These are phyloP conservation scores for Erythrophleum fordii DNA, from an alignment of 306 rosid species.

Conservation along the genomic window DNA sequence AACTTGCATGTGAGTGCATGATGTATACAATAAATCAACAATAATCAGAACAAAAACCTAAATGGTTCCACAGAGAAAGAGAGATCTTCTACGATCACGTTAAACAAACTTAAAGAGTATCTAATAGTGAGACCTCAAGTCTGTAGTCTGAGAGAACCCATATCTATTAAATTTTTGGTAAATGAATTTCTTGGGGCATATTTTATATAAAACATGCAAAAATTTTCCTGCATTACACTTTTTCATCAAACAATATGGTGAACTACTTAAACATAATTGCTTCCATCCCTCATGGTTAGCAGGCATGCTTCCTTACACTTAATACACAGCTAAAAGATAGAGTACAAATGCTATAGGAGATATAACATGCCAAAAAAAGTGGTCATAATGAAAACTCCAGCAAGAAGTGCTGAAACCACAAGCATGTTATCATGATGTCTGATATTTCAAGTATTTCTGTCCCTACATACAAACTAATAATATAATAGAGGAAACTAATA, in stretches of 20 bases:
- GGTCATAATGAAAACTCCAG: not conserved
- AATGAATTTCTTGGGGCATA: slow-evolving; percentile 9
- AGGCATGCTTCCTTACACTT: slow-evolving; percentile 1
- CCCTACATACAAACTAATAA: slow-evolving; percentile 29
- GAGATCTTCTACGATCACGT: slow-evolving; percentile 23
- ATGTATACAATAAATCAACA: slow-evolving; percentile 4
- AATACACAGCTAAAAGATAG: not conserved
- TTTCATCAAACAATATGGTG: slow-evolving; percentile 7
- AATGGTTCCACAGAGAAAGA: slow-evolving; percentile 2
- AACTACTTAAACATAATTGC: not conserved
- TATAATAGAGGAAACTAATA: slow-evolving; percentile 15
- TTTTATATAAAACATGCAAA: slow-evolving; percentile 7
- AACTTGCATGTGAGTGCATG: slow-evolving; percentile 10
- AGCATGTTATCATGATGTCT: slow-evolving; percentile 6
- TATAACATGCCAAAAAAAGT: slow-evolving; percentile 1
- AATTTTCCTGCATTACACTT: not conserved
- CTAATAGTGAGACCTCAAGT: slow-evolving; percentile 13
- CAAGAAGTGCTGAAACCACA: not conserved
- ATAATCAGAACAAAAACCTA: slow-evolving; percentile 19
- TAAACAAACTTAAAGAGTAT: slow-evolving; percentile 3
- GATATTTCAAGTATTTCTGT: slow-evolving; percentile 8
- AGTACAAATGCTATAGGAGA: slow-evolving; percentile 2
- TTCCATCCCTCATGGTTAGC: not conserved
- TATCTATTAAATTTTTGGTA: not conserved
- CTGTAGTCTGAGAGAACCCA: not conserved